phyloP scores from a whole-genome alignment of 2,329 filamentous ascomycete genomes.

The Fusarium mundagurra region DNA sequence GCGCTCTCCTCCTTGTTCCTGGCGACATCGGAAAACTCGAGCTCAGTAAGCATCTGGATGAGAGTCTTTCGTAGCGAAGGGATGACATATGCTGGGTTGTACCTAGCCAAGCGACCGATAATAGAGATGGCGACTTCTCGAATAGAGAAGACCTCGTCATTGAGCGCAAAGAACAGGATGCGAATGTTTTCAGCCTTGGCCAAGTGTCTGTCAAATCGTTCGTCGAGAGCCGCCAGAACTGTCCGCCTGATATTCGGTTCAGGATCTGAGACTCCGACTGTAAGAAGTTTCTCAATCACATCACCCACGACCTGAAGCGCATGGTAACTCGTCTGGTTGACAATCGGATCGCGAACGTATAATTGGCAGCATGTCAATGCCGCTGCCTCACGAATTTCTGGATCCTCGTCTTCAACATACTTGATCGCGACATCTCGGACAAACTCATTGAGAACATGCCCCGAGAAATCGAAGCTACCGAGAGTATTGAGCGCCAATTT shows the following conservation, averaged over 20 bases:
- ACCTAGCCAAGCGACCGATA: conserved; percentile 88
- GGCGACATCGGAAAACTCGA: conserved; percentile 94
- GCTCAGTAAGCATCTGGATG: conserved; percentile 94
- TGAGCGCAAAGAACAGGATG: conserved; percentile 92
- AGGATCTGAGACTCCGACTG: conserved; percentile 91
- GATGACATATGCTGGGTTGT: conserved; percentile 97
- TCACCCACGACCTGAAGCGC: conserved; percentile 97
- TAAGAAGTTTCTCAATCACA: conserved; percentile 95
- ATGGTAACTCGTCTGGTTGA: conserved; percentile 97
- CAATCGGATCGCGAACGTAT: conserved; percentile 95
- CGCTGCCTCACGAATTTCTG: conserved; percentile 91
- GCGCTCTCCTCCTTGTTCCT: conserved; percentile 97
- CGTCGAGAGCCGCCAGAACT: conserved; percentile 88
- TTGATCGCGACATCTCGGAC: conserved; percentile 97
- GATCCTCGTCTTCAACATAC: conserved; percentile 96
- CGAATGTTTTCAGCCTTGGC: conserved; percentile 99
- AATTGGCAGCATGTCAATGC: conserved; percentile 97
- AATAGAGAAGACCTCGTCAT: conserved; percentile 93
- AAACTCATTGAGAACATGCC: conserved; percentile 96
- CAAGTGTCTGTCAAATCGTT: conserved; percentile 95
- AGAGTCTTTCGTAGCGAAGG: conserved; percentile 93
- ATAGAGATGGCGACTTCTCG: conserved; percentile 95
- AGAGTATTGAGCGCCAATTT: conserved; percentile 93
- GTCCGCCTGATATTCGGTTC: conserved; percentile 89
- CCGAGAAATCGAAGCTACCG: conserved; percentile 96